Percentiles rank a stretch among this genome's conserved stretches.
Evolutionary conservation across 768 basidiomycete genomes (phyloP).

Genomic region (Coprinopsis marcescibilis): DNA sequence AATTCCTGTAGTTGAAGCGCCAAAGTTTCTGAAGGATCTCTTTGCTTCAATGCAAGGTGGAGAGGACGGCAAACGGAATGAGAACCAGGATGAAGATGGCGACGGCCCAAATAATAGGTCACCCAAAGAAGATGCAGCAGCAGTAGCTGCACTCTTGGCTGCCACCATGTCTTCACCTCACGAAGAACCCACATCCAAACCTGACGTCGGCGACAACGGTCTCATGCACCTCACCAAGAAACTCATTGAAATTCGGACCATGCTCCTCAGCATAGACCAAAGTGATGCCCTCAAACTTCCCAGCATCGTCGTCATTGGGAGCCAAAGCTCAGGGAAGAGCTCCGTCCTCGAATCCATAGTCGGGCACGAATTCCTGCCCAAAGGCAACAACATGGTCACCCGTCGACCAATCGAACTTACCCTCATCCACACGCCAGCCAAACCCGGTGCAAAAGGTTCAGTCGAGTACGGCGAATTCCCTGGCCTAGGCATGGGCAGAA

Average conservation of each 20-base stretch:
- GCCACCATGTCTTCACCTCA: slow-evolving; percentile 76
- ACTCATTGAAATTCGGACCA: slow-evolving; percentile 91
- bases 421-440: slow-evolving; percentile 81
- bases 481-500: slow-evolving; percentile 78
- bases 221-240: slow-evolving; percentile 92
- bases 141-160: slow-evolving; percentile 69
- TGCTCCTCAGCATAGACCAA: slow-evolving; percentile 95
- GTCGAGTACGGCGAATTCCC: slow-evolving; percentile 95
- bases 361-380: slow-evolving; percentile 95
- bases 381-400: slow-evolving; percentile 99
- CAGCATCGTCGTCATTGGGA: slow-evolving; percentile 97
- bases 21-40: slow-evolving; percentile 68
- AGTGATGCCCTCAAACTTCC: slow-evolving; percentile 91
- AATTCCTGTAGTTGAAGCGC: slow-evolving; percentile 46
- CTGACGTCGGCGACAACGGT: slow-evolving; percentile 63
- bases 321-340: slow-evolving; percentile 98
- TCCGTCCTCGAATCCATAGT: slow-evolving; percentile 97
- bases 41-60: slow-evolving; percentile 32
- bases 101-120: slow-evolving; percentile 38
- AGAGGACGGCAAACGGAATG: slow-evolving; percentile 24
- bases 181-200: slow-evolving; percentile 38
- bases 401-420: slow-evolving; percentile 97
- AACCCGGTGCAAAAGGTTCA: slow-evolving; percentile 40
- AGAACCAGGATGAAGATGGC: slow-evolving; percentile 22
- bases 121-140: slow-evolving; percentile 49